These are phyloP conservation scores for Gamarada debralockiae DNA, from an alignment of 495 filamentous ascomycete species.

Conservation along the genomic window DNA sequence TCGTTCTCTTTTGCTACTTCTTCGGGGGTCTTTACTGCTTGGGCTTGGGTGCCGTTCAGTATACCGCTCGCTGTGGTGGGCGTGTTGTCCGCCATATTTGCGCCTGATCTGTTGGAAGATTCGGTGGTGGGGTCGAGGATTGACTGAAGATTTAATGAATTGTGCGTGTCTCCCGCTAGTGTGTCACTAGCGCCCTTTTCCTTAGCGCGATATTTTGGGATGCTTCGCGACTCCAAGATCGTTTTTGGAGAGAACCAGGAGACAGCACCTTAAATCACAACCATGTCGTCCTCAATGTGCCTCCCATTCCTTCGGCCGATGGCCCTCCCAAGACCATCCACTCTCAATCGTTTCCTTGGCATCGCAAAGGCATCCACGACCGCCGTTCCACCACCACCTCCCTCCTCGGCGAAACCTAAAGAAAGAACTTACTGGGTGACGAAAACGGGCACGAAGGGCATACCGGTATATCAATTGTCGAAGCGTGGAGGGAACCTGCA, in stretches of 20 bases:
- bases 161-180: slow-evolving; percentile 12
- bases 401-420: slow-evolving; percentile 27
- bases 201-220: neutral
- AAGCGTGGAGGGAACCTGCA: slow-evolving; percentile 77
- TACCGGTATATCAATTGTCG: slow-evolving; percentile 72
- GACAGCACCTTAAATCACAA: neutral
- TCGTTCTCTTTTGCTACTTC: slow-evolving; percentile 67
- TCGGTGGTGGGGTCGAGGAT: slow-evolving; percentile 1
- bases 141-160: slow-evolving; percentile 1
- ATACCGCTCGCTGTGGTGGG: slow-evolving; percentile 38
- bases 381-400: slow-evolving; percentile 25
- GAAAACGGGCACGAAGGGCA: slow-evolving; percentile 64
- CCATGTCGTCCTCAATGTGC: slow-evolving; percentile 3
- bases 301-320: slow-evolving; percentile 27
- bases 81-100: slow-evolving; percentile 65
- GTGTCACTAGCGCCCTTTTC: slow-evolving; percentile 2
- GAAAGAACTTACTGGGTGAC: slow-evolving; percentile 65
- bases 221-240: neutral
- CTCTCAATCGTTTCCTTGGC: slow-evolving; percentile 34
- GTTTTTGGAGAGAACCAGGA: too few relatives aligned
- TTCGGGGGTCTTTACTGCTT: slow-evolving; percentile 44
- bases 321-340: slow-evolving; percentile 25
- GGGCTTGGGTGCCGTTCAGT: slow-evolving; percentile 41
- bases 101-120: slow-evolving; percentile 1
- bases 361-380: slow-evolving; percentile 22